phyloP scores from a whole-genome alignment of 1,284 basidiomycete genomes.

The Psilocybe mexicana region DNA sequence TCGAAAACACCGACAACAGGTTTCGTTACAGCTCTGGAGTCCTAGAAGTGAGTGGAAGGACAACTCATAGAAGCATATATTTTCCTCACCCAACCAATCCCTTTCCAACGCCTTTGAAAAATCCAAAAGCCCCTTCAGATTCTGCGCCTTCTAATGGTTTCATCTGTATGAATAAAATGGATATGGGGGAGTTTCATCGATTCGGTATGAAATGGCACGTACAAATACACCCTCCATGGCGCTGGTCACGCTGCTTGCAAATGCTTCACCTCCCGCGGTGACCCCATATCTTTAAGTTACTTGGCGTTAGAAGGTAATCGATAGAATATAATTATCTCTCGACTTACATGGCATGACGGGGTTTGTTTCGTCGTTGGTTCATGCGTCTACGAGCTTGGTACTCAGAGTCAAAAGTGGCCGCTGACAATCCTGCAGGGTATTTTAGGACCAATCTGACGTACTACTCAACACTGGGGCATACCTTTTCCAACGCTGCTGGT shows the following conservation, averaged over 20 bases:
- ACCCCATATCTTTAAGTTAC: constrained; percentile 78
- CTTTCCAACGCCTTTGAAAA: constrained; percentile 98
- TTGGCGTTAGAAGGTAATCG: constrained; percentile 1
- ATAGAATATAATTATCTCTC: background rate
- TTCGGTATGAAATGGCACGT: constrained; percentile 28
- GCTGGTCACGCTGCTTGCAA: constrained; percentile 92
- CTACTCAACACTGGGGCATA: constrained; percentile 25
- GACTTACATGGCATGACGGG: constrained; percentile 89
- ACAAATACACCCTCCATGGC: constrained; percentile 96
- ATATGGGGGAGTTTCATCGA: background rate
- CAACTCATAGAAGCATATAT: background rate
- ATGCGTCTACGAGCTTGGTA: constrained; percentile 90
- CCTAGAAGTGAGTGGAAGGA: constrained; percentile 1
- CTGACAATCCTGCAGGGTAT: constrained; percentile 73
- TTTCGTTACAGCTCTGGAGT: constrained; percentile 83
- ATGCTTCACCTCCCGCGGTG: constrained; percentile 90
- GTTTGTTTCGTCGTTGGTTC: constrained; percentile 90
- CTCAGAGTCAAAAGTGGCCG: constrained; percentile 95
- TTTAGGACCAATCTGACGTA: constrained; percentile 1
- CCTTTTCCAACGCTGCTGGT: constrained; percentile 98
- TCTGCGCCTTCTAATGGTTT: constrained; percentile 98
- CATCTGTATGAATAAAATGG: constrained; percentile 46
- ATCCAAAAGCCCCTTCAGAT: constrained; percentile 90
- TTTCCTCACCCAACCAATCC: constrained; percentile 84
- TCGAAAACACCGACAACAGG: constrained; percentile 97